Evolutionary conservation across 257 asterid genomes (phyloP).

Genomic region (Handroanthus guayacan): DNA sequence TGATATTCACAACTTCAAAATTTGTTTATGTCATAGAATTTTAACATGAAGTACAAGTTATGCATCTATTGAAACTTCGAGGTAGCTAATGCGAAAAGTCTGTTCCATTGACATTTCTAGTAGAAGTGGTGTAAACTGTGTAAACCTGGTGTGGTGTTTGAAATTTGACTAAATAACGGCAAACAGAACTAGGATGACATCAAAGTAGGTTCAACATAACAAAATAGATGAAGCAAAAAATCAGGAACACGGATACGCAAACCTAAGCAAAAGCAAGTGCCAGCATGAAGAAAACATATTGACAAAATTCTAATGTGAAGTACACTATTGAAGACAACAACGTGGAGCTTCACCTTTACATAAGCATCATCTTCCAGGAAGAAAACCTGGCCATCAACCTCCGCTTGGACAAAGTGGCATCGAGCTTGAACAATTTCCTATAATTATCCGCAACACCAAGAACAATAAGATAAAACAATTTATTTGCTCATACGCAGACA

Average conservation of each 20-base stretch:
- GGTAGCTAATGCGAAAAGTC: neutral
- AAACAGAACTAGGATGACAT: too few relatives aligned
- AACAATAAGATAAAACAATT: neutral
- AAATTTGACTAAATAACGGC: too few relatives aligned
- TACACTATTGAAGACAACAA: neutral
- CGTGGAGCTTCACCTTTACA: slow-evolving; percentile 53
- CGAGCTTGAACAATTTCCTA: slow-evolving; percentile 52
- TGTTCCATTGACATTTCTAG: too few relatives aligned
- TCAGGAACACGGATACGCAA: too few relatives aligned
- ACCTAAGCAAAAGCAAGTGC: neutral
- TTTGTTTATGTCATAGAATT: neutral
- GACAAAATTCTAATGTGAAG: neutral
- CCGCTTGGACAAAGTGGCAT: slow-evolving; percentile 54
- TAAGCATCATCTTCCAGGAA: slow-evolving; percentile 66
- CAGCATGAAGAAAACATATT: neutral
- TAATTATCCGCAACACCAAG: slow-evolving; percentile 13
- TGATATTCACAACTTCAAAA: too few relatives aligned
- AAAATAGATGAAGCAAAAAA: neutral
- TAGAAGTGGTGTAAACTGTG: too few relatives aligned
- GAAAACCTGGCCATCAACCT: slow-evolving; percentile 60
- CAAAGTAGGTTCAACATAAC: too few relatives aligned
- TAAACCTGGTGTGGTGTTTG: too few relatives aligned
- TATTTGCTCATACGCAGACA: neutral
- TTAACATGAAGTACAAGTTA: neutral
- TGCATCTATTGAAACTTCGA: neutral